These are phyloP conservation scores for Geotrichum candidum DNA, from an alignment of 1,139 yeast genomes.

Conservation along the genomic window DNA sequence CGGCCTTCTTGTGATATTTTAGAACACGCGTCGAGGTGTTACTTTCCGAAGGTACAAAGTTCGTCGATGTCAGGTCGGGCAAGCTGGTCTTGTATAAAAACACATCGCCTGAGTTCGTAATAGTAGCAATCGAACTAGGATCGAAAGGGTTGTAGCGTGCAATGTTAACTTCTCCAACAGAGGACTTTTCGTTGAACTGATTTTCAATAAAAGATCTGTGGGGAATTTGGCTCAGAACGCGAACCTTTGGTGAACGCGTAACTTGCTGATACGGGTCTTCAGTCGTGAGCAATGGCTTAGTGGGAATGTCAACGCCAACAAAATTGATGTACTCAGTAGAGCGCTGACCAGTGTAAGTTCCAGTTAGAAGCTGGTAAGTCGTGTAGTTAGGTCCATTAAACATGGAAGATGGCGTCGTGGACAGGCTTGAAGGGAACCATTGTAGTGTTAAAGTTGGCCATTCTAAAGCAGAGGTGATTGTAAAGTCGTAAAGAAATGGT, in stretches of 20 bases:
- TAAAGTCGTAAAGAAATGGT: slow-evolving; percentile 75
- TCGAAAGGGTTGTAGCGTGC: slow-evolving; percentile 80
- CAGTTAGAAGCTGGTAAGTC: slow-evolving; percentile 48
- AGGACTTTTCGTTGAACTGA: slow-evolving; percentile 46
- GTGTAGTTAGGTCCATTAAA: slow-evolving; percentile 21
- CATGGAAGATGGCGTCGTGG: slow-evolving; percentile 14
- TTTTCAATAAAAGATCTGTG: slow-evolving; percentile 24
- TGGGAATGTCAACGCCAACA: slow-evolving; percentile 69
- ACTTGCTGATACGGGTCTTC: slow-evolving; percentile 8
- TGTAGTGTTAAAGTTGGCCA: slow-evolving; percentile 45
- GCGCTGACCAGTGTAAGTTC: slow-evolving; percentile 58
- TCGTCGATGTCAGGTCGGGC: slow-evolving; percentile 22
- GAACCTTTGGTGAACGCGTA: slow-evolving; percentile 12
- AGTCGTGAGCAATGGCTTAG: slow-evolving; percentile 26
- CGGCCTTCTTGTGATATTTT: slow-evolving; percentile 59
- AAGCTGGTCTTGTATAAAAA: slow-evolving; percentile 42
- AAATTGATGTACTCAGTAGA: slow-evolving; percentile 51
- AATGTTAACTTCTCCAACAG: slow-evolving; percentile 49
- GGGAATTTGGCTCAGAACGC: slow-evolving; percentile 16
- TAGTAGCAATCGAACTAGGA: slow-evolving; percentile 62
- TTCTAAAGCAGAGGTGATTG: slow-evolving; percentile 61
- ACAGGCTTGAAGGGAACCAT: slow-evolving; percentile 34
- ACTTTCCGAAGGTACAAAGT: slow-evolving; percentile 21
- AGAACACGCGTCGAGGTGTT: slow-evolving; percentile 31
- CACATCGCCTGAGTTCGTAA: slow-evolving; percentile 74